Percentiles rank a stretch among this genome's conserved stretches.
Evolutionary conservation across 129 eudicot species (phyloP).

Genomic region (Ambrosia trifida): DNA sequence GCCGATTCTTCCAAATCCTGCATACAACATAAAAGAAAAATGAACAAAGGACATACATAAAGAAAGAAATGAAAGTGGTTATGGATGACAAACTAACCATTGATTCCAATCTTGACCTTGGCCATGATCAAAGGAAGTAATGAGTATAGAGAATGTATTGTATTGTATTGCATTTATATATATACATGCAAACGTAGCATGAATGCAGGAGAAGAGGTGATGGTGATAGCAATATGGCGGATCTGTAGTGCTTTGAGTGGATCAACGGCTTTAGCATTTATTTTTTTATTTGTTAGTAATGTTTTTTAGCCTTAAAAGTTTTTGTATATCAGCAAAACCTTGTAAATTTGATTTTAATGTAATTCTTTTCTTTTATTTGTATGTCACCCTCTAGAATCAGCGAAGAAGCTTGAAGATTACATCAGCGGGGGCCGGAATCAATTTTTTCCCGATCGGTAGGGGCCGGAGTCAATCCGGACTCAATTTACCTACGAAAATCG

Average conservation of each 20-base stretch:
- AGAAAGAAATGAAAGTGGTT: background rate
- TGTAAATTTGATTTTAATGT: background rate
- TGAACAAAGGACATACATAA: background rate
- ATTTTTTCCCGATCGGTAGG: too few relatives aligned
- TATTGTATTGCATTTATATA: slow-evolving; percentile 8
- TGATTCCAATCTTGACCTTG: slow-evolving; percentile 77
- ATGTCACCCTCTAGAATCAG: too few relatives aligned
- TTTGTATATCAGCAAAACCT: background rate
- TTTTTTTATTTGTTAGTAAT: background rate
- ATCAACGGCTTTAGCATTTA: slow-evolving; percentile 11
- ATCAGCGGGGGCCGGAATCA: too few relatives aligned
- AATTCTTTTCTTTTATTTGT: too few relatives aligned
- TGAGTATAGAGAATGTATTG: background rate
- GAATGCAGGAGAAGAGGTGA: slow-evolving; percentile 27
- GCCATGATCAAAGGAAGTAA: slow-evolving; percentile 33
- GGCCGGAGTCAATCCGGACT: too few relatives aligned
- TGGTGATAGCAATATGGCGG: slow-evolving; percentile 23
- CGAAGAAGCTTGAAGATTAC: too few relatives aligned
- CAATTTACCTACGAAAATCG: too few relatives aligned
- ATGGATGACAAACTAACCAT: slow-evolving; percentile 37
- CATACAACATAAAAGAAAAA: background rate
- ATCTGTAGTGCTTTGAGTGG: slow-evolving; percentile 11
- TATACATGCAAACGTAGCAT: slow-evolving; percentile 6
- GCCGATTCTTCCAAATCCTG: slow-evolving; percentile 80
- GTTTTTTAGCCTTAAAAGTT: background rate